A percentile compares a stretch with the other conserved stretches of the same genome.
Evolutionary conservation across 106 monocot genomes (phyloP).

Genomic region (Platanthera guangdongensis): DNA sequence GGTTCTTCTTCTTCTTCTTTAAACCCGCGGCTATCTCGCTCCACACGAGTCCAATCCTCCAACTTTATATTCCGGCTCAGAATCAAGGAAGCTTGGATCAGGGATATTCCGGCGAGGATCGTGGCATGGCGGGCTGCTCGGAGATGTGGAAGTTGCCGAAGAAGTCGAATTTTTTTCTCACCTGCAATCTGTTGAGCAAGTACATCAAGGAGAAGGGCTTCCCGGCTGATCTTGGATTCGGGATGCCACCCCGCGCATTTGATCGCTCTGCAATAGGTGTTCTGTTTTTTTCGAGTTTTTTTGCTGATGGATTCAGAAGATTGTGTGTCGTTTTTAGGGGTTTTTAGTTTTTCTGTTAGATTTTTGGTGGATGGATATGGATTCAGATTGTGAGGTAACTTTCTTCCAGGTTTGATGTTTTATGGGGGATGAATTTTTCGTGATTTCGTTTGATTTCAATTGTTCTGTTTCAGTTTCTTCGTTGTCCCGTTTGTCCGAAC

Average conservation of each 20-base stretch:
- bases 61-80: too few relatives aligned
- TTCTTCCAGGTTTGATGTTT: not conserved
- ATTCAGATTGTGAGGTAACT: not conserved
- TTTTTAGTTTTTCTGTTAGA: not conserved
- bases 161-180: conserved; percentile 40
- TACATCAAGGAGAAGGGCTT: conserved; percentile 68
- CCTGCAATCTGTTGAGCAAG: conserved; percentile 60
- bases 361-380: too few relatives aligned
- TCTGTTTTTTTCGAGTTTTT: not conserved
- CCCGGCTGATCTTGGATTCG: conserved; percentile 52
- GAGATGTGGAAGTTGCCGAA: conserved; percentile 19
- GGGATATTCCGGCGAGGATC: not conserved
- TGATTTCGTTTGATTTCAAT: not conserved
- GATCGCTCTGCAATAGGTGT: not conserved
- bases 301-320: not conserved
- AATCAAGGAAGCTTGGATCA: not conserved
- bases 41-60: too few relatives aligned
- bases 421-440: not conserved
- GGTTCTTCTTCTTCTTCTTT: too few relatives aligned
- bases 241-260: conserved; percentile 4
- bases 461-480: not conserved
- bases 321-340: not conserved
- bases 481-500: not conserved
- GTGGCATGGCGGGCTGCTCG: conserved; percentile 1
- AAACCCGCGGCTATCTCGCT: too few relatives aligned